Evolutionary conservation across 768 basidiomycete species (phyloP).

Genomic region (Lentinula lateritia): DNA sequence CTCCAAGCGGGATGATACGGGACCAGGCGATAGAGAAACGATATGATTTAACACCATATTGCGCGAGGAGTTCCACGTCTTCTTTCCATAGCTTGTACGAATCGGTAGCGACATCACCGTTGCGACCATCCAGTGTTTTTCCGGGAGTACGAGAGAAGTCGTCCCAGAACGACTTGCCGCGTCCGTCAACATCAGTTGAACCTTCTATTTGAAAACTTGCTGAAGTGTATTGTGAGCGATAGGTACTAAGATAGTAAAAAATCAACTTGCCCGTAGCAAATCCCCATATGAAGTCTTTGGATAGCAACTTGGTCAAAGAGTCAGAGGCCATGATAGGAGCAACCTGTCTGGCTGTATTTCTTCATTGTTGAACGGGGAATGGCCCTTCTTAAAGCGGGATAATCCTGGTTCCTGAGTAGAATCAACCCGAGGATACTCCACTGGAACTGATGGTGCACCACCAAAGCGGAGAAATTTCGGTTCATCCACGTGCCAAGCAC

Average conservation of each 20-base stretch:
- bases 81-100: constrained; percentile 66
- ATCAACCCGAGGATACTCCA: constrained; percentile 40
- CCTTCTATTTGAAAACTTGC: constrained; percentile 77
- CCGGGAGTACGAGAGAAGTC: constrained; percentile 61
- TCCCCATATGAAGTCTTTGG: constrained; percentile 63
- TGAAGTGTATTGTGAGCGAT: constrained; percentile 12
- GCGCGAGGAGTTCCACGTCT: constrained; percentile 55
- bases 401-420: neutral
- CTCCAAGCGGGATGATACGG: constrained; percentile 68
- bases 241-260: constrained; percentile 1
- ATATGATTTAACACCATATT: constrained; percentile 67
- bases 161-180: constrained; percentile 73
- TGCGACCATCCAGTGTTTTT: constrained; percentile 61
- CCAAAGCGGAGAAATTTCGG: neutral
- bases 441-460: neutral
- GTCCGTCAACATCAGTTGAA: constrained; percentile 50
- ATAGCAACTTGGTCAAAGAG: constrained; percentile 29
- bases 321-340: neutral
- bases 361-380: neutral
- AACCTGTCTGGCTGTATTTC: neutral
- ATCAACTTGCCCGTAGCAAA: constrained; percentile 56
- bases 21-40: constrained; percentile 77
- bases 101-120: constrained; percentile 68
- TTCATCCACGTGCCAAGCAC: neutral
- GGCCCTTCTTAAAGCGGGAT: constrained; percentile 5